Evolutionary conservation across 2,329 filamentous ascomycete species (phyloP).

Genomic region (Aureobasidium sp.): DNA sequence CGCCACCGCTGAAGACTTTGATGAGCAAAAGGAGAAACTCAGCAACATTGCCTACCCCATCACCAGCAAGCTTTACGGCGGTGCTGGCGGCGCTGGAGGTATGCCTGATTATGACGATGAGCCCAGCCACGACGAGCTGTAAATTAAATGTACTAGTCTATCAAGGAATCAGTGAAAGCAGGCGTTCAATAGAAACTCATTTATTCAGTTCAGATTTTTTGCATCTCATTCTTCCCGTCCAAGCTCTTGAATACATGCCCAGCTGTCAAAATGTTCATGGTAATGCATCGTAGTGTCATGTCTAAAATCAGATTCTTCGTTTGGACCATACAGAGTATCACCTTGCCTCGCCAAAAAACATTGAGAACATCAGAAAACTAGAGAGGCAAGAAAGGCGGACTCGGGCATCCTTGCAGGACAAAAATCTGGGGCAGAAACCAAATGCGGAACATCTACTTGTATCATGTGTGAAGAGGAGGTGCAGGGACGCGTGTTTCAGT

Average conservation of each 20-base stretch:
- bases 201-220: conserved; percentile 3
- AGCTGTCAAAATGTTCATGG: too few species aligned
- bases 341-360: neutral
- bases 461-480: neutral
- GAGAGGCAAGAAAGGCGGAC: neutral
- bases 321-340: neutral
- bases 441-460: neutral
- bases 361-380: neutral
- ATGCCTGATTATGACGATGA: conserved; percentile 59
- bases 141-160: conserved; percentile 17
- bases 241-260: neutral
- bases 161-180: conserved; percentile 4
- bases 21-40: conserved; percentile 99
- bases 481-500: conserved; percentile 13
- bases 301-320: too few species aligned
- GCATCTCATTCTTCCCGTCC: neutral
- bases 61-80: conserved; percentile 90
- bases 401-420: neutral
- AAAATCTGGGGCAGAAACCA: neutral
- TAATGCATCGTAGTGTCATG: neutral
- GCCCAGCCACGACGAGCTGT: conserved; percentile 46
- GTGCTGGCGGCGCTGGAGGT: conserved; percentile 50
- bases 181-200: conserved; percentile 9
- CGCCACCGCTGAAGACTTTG: conserved; percentile 87
- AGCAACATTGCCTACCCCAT: conserved; percentile 96